Conservation (phyloP, 495 filamentous ascomycete genomes). For the Podospora comata region DNA sequence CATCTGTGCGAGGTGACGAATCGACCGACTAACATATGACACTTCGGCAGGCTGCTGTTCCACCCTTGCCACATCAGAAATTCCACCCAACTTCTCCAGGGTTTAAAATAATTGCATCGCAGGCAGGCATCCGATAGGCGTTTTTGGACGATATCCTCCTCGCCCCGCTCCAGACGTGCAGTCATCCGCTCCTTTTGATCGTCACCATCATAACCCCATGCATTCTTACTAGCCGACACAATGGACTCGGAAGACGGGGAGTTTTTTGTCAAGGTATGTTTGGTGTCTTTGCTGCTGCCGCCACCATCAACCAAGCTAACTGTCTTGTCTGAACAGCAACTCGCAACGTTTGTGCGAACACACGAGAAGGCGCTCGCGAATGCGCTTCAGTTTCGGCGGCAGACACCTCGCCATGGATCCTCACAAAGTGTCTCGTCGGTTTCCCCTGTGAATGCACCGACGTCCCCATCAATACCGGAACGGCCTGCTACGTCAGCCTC, state of each 20-base stretch:
- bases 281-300: neutral
- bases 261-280: slow-evolving; percentile 76
- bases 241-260: slow-evolving; percentile 88
- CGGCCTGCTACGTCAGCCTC: slow-evolving; percentile 58
- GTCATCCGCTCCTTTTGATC: slow-evolving; percentile 25
- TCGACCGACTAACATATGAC: slow-evolving; percentile 33
- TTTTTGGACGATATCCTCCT: slow-evolving; percentile 1
- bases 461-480: slow-evolving; percentile 48
- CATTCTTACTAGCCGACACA: slow-evolving; percentile 39
- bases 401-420: slow-evolving; percentile 61
- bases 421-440: slow-evolving; percentile 53
- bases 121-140: slow-evolving; percentile 12
- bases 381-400: slow-evolving; percentile 78
- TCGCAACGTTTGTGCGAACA: slow-evolving; percentile 91
- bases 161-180: slow-evolving; percentile 15
- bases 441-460: slow-evolving; percentile 46
- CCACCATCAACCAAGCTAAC: neutral
- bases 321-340: slow-evolving; percentile 57
- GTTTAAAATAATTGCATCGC: neutral
- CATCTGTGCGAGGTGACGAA: slow-evolving; percentile 29
- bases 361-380: slow-evolving; percentile 97
- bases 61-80: slow-evolving; percentile 25
- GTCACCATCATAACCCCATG: slow-evolving; percentile 34
- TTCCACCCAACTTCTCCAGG: slow-evolving; percentile 13
- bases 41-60: slow-evolving; percentile 31